Base-by-base conservation (phyloP, 2,329 filamentous ascomycete species). In the Xylariaceae sp. region DNA sequence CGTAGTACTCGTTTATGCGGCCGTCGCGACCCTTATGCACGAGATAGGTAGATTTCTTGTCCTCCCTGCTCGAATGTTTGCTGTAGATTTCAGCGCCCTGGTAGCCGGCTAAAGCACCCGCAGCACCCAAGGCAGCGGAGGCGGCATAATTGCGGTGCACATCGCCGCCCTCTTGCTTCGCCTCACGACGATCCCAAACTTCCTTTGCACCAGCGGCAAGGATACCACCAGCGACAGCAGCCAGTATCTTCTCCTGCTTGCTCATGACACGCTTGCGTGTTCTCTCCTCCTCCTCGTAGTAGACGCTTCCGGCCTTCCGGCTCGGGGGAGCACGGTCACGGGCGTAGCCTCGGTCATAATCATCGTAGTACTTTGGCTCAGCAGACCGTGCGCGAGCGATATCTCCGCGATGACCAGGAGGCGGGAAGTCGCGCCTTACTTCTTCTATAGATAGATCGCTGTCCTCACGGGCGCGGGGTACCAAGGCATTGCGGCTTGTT, bases 361-460 rank as follows among this genome's bases (percentile, higher is more conserved):
- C 78, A 46, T 83, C 77, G 62, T 83, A 77, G 58, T 80, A 73
- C 49, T 71, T 69, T 37, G 76, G 73, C 45, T 83, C 83, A 45
- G 77, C 77, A 6, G 85, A 87, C 57, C 82, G 77, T 55, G 83
- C 73, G 47, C 84, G 79, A 55, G 80, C 77, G 29, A 76, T 60
- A 49, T 79, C 77, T 44, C 66, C 53, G n/a, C 59, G 64, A 49
- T 73, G 71, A 29, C 76, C 82, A 5, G 83, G 85, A 6, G 88
- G 87, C 23, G 88, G 88, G 59, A 94, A 95, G 56, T 94, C 87
- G 55, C 89, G 83, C 53, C 82, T 81, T 49, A 94, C 82, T 68
- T 94, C 88, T 68, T 95, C 91, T 61, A 94, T 68, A 2, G 83
- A 83, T 21, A 85, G 70, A 37, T 84, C 83, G 65, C 85, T 90